Base-by-base conservation (phyloP, 139 green algal genomes). In the Micractinium sp. region DNA sequence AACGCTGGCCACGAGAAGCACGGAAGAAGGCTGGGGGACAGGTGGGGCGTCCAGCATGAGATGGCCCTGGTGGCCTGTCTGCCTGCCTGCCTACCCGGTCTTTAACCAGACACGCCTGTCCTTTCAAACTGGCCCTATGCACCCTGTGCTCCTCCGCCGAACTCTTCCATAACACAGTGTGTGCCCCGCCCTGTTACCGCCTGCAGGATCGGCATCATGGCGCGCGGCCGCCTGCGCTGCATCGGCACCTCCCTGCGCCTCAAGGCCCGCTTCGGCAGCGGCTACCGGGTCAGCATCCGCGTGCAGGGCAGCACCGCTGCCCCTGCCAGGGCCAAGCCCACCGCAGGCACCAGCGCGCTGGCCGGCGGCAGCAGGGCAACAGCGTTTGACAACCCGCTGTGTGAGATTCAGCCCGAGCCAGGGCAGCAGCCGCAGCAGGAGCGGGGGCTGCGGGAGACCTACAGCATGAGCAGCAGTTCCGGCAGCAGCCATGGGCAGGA, bases 161-260 rank as follows among this genome's bases (percentile, higher is more conserved):
- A 71, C 13, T 31, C 2, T 12, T 29, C 63, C 22, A 5, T 71
- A 5, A 27, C 63, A 31, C 63, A n/a, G n/a, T 31, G 22, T 71
- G 63, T 27, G 22, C 12, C 63, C 63, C 63, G 14, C 63, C 60
- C 63, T 71, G 63, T 27, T 18, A 20, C 39, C 38, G 39, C 77
- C 2, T 9, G 33, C 82, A 86, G 90, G 33, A 97, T 99, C 81
- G 97, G 90, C 74, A 98, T 99, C 93, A 99, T 99, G 96, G 97
- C 96, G 0, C 91, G 94, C 33, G 97, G 98, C 22, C 73, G 91
- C 86, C 94, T 99, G 87, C 93, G 93, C 74, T 98, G 96, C 90
- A 74, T 99, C 1, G 97, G 97, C 41, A 96, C 90, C 84, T 89
- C 87, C 23, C 90, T 99, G 63, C 93, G 96, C 41, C 96, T 99